phyloP scores from a whole-genome alignment of 768 basidiomycete genomes.

The Wakefieldia striispora region DNA sequence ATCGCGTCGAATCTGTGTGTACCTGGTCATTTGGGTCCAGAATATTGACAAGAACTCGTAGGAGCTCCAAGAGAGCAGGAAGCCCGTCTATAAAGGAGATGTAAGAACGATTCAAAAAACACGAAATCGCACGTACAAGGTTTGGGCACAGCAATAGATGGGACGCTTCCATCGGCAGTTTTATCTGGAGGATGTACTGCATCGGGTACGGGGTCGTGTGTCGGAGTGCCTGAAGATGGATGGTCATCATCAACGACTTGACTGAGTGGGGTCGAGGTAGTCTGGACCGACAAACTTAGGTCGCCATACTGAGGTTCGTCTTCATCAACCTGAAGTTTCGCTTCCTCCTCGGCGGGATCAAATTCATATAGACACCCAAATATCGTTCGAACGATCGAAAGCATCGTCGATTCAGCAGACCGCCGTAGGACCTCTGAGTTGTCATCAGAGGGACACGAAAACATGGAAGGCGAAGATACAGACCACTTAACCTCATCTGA shows the following conservation, averaged over 20 bases:
- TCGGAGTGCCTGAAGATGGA: constrained; percentile 7
- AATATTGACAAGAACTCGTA: constrained; percentile 93
- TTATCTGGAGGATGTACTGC: background rate
- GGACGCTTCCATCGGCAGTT: constrained; percentile 35
- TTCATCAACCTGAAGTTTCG: constrained; percentile 50
- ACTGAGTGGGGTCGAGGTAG: constrained; percentile 29
- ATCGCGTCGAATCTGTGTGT: constrained; percentile 93
- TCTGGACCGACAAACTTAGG: constrained; percentile 58
- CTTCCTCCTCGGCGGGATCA: constrained; percentile 67
- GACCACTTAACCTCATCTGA: constrained; percentile 94
- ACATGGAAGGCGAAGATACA: constrained; percentile 29
- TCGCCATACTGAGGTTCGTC: constrained; percentile 56
- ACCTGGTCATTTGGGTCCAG: constrained; percentile 92
- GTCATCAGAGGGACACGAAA: constrained; percentile 13
- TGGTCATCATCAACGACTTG: constrained; percentile 13
- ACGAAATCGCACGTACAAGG: constrained; percentile 19
- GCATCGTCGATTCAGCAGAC: constrained; percentile 87
- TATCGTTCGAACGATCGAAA: constrained; percentile 77
- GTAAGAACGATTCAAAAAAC: background rate
- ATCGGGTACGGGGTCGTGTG: background rate
- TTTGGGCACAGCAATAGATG: constrained; percentile 13
- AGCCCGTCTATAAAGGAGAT: constrained; percentile 61
- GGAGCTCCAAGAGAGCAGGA: constrained; percentile 87
- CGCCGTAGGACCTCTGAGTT: constrained; percentile 77
- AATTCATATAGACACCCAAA: constrained; percentile 71